A percentile compares a stretch with the other conserved stretches of the same genome.
Evolutionary conservation across 2,329 filamentous ascomycete species (phyloP).

Genomic region (Nigrospora oryzae): DNA sequence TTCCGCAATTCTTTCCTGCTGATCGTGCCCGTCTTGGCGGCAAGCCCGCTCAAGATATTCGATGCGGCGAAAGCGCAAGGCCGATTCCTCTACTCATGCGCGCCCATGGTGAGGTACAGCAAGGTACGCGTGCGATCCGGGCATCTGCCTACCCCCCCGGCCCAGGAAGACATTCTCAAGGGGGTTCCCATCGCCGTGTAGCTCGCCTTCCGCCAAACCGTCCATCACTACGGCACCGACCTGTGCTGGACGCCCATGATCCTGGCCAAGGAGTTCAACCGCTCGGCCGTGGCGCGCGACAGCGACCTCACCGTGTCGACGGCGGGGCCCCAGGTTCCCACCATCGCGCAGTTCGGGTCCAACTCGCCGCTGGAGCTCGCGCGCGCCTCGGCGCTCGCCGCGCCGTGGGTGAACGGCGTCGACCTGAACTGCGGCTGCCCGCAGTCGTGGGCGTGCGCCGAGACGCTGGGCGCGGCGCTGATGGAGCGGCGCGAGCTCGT

Average conservation of each 20-base stretch:
- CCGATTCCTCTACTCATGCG: conserved; percentile 48
- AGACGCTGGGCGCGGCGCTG: conserved; percentile 59
- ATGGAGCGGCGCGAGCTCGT: conserved; percentile 59
- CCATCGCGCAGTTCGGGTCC: conserved; percentile 61
- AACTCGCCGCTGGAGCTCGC: conserved; percentile 53
- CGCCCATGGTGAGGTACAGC: conserved; percentile 62
- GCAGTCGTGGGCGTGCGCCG: conserved; percentile 63
- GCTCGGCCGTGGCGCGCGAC: conserved; percentile 49
- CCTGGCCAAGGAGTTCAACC: conserved; percentile 60
- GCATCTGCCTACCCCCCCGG: background rate
- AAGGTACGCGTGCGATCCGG: conserved; percentile 28
- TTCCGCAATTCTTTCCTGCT: background rate
- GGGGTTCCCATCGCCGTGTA: conserved; percentile 1
- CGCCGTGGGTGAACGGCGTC: conserved; percentile 54
- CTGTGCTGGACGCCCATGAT: conserved; percentile 68
- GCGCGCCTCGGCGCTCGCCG: conserved; percentile 52
- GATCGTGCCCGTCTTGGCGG: background rate
- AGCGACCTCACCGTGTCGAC: conserved; percentile 58
- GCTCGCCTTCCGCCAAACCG: conserved; percentile 61
- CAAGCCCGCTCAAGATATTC: conserved; percentile 51
- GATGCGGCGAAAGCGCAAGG: conserved; percentile 41
- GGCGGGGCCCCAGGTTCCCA: conserved; percentile 40
- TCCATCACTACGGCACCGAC: conserved; percentile 56
- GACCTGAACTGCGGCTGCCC: conserved; percentile 69
- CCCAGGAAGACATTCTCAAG: background rate